phyloP scores from a whole-genome alignment of 2,329 filamentous ascomycete genomes.

The Aspergillus tamarii region DNA sequence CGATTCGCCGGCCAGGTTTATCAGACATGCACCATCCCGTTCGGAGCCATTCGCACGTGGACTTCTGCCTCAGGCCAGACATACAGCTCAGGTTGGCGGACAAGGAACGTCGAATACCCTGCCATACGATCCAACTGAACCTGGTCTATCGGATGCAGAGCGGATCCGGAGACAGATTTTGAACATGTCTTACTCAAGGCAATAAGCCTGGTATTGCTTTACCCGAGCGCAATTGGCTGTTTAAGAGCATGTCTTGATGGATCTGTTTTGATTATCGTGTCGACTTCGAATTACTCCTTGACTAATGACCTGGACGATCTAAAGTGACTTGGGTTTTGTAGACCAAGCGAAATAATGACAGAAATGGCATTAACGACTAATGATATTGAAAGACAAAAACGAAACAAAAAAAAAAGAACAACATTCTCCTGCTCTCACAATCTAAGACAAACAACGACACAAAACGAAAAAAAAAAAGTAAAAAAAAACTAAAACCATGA shows the following conservation, averaged over 20 bases:
- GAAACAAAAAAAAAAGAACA: conserved; percentile 14
- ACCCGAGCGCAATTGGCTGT: not conserved
- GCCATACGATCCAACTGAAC: conserved; percentile 38
- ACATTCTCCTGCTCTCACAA: conserved; percentile 9
- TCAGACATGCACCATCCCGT: conserved; percentile 46
- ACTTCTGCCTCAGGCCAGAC: conserved; percentile 22
- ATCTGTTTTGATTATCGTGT: conserved; percentile 27
- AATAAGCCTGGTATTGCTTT: conserved; percentile 19
- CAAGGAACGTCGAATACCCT: conserved; percentile 19
- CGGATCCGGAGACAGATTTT: conserved; percentile 44
- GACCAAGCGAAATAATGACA: conserved; percentile 32
- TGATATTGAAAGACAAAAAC: conserved; percentile 13
- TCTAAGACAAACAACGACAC: conserved; percentile 3
- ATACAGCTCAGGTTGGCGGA: conserved; percentile 20
- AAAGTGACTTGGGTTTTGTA: conserved; percentile 18
- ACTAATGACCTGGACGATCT: conserved; percentile 36
- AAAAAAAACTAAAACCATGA: not conserved
- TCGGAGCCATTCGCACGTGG: conserved; percentile 48
- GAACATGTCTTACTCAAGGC: conserved; percentile 38
- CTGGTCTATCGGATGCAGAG: conserved; percentile 43
- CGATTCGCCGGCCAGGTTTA: conserved; percentile 30
- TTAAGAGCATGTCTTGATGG: not conserved
- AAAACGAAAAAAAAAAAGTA: not conserved
- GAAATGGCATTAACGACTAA: conserved; percentile 35
- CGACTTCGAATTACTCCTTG: conserved; percentile 26